Percentiles rank a stretch among this genome's conserved stretches.
Evolutionary conservation across 495 filamentous ascomycete species (phyloP).

Genomic region (Xylaria cubensis): DNA sequence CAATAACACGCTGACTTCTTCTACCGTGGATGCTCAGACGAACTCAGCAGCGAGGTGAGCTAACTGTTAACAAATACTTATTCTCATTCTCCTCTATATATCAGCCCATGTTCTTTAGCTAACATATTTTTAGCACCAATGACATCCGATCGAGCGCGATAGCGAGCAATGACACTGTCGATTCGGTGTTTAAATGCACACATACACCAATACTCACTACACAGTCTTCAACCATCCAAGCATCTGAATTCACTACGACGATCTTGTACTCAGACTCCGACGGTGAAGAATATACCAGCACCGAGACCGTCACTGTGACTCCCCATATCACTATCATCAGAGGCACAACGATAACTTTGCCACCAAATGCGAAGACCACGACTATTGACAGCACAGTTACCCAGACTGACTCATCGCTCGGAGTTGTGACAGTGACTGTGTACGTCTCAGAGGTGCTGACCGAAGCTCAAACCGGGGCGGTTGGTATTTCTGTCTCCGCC

Average conservation of each 20-base stretch:
- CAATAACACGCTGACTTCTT: not conserved
- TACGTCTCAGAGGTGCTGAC: slow-evolving; percentile 21
- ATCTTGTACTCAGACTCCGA: slow-evolving; percentile 15
- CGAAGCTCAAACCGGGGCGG: slow-evolving; percentile 25
- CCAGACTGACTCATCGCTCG: not conserved
- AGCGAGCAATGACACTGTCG: not conserved
- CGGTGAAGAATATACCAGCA: slow-evolving; percentile 16
- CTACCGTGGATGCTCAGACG: slow-evolving; percentile 1
- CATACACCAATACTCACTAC: not conserved
- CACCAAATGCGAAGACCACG: not conserved
- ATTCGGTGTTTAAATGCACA: slow-evolving; percentile 12
- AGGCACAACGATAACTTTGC: slow-evolving; percentile 8
- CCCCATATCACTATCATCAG: slow-evolving; percentile 24
- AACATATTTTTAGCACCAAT: not conserved
- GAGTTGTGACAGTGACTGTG: slow-evolving; percentile 30
- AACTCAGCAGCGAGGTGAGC: slow-evolving; percentile 2
- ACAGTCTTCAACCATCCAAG: not conserved
- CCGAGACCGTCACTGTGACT: slow-evolving; percentile 27
- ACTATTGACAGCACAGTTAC: slow-evolving; percentile 12
- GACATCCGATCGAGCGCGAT: not conserved
- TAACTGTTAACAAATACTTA: not conserved
- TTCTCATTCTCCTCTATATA: not conserved
- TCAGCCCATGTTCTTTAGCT: not conserved
- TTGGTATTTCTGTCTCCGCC: slow-evolving; percentile 22
- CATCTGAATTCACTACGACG: slow-evolving; percentile 4